phyloP scores from a whole-genome alignment of 805 yeast species.

The Candida ponderosae region DNA sequence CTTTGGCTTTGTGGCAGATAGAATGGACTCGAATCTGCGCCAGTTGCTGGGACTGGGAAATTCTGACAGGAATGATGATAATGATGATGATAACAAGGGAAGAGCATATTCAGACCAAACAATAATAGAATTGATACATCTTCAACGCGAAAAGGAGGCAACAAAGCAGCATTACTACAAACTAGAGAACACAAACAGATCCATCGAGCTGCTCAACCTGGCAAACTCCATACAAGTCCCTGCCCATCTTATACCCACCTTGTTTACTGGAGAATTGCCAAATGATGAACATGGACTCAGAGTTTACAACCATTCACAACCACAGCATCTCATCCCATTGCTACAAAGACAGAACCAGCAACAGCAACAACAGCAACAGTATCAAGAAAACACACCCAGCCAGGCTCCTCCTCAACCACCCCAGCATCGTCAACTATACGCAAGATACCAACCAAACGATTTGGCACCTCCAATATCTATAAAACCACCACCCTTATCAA shows the following conservation, averaged over 20 bases:
- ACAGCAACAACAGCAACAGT: slow-evolving; percentile 4
- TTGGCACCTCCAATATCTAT: not conserved
- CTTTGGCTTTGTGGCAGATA: no score
- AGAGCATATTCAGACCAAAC: slow-evolving; percentile 16
- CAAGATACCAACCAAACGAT: not conserved
- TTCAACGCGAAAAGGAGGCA: slow-evolving; percentile 56
- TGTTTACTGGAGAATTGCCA: slow-evolving; percentile 36
- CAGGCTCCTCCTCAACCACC: slow-evolving; percentile 1
- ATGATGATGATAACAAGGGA: not conserved
- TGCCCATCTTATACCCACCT: slow-evolving; percentile 47
- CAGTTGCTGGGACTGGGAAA: no score
- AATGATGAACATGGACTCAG: slow-evolving; percentile 12
- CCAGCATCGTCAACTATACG: slow-evolving; percentile 8
- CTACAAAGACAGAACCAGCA: slow-evolving; percentile 6
- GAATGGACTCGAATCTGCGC: no score
- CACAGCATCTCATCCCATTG: slow-evolving; percentile 7
- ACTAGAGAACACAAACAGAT: slow-evolving; percentile 51
- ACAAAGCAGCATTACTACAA: slow-evolving; percentile 75
- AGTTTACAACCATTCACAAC: slow-evolving; percentile 1
- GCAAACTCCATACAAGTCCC: slow-evolving; percentile 63
- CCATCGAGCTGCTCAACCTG: slow-evolving; percentile 52
- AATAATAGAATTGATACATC: slow-evolving; percentile 14
- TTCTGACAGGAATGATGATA: no score
- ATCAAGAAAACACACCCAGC: slow-evolving; percentile 1
- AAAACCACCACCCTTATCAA: slow-evolving; percentile 13